phyloP scores from a whole-genome alignment of 805 yeast genomes.

The Alloascoidea hylecoeti region DNA sequence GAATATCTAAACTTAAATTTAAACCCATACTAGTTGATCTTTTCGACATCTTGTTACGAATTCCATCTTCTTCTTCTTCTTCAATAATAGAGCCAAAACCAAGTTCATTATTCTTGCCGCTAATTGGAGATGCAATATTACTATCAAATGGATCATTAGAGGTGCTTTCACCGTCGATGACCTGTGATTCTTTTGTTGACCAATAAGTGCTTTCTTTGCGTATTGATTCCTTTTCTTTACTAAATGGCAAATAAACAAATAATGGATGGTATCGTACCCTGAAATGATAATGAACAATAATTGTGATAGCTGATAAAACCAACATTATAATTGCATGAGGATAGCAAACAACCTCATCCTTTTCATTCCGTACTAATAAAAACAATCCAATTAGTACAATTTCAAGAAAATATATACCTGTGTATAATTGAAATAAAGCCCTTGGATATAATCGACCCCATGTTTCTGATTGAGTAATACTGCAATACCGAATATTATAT shows the following conservation, averaged over 20 bases:
- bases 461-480: conserved; percentile 42
- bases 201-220: conserved; percentile 3
- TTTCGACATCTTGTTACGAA: too few relatives aligned
- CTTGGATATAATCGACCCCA: conserved; percentile 58
- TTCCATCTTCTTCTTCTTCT: neutral
- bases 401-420: conserved; percentile 75
- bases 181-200: too few relatives aligned
- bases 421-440: conserved; percentile 63
- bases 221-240: conserved; percentile 6
- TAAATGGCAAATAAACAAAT: conserved; percentile 23
- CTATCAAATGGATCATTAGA: neutral
- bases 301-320: conserved; percentile 33
- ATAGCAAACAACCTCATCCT: conserved; percentile 26
- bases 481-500: conserved; percentile 45
- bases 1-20: neutral
- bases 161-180: too few relatives aligned
- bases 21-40: too few relatives aligned
- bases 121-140: neutral
- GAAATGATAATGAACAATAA: conserved; percentile 40
- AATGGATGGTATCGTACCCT: conserved; percentile 24
- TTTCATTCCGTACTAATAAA: conserved; percentile 39
- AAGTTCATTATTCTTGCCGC: neutral
- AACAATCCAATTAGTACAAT: conserved; percentile 66
- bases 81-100: too few relatives aligned
- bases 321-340: conserved; percentile 40